Percentiles rank a stretch among this genome's conserved stretches.
Conservation (phyloP, 768 basidiomycete genomes). For the Cubamyces lactineus region DNA sequence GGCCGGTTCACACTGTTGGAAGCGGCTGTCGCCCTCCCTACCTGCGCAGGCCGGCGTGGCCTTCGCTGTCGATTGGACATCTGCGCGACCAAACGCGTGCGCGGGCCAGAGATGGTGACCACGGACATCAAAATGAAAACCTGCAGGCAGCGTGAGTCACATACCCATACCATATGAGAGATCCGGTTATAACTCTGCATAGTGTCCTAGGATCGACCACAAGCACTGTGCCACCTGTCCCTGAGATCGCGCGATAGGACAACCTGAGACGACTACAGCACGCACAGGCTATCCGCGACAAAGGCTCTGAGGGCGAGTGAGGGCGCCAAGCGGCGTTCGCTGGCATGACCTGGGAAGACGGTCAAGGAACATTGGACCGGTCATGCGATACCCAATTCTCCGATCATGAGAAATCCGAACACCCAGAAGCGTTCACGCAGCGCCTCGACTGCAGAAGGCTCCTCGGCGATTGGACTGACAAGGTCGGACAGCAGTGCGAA, state of each 20-base stretch:
- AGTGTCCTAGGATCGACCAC: neutral
- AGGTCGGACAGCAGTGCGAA: constrained; percentile 8
- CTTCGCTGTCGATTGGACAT: constrained; percentile 11
- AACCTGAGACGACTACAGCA: too few species aligned
- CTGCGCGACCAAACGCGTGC: constrained; percentile 19
- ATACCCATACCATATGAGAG: constrained; percentile 10
- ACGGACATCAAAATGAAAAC: constrained; percentile 21
- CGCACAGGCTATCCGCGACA: neutral
- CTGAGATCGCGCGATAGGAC: too few species aligned
- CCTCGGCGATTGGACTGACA: constrained; percentile 11
- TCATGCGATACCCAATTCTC: constrained; percentile 26
- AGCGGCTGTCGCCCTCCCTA: constrained; percentile 20
- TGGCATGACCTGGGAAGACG: neutral
- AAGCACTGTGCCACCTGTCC: too few species aligned
- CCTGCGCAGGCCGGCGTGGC: constrained; percentile 18
- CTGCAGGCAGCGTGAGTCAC: constrained; percentile 24
- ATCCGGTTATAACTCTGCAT: constrained; percentile 4
- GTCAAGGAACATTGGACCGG: constrained; percentile 14
- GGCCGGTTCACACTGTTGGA: constrained; percentile 7
- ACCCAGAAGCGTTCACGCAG: constrained; percentile 19
- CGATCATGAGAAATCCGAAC: constrained; percentile 27
- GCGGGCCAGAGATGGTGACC: constrained; percentile 11
- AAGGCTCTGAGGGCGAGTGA: neutral
- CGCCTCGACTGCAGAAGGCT: constrained; percentile 15
- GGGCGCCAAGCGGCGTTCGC: constrained; percentile 5